Conservation (phyloP, 108 stramenopile species). For the Schizochytrium sp. region DNA sequence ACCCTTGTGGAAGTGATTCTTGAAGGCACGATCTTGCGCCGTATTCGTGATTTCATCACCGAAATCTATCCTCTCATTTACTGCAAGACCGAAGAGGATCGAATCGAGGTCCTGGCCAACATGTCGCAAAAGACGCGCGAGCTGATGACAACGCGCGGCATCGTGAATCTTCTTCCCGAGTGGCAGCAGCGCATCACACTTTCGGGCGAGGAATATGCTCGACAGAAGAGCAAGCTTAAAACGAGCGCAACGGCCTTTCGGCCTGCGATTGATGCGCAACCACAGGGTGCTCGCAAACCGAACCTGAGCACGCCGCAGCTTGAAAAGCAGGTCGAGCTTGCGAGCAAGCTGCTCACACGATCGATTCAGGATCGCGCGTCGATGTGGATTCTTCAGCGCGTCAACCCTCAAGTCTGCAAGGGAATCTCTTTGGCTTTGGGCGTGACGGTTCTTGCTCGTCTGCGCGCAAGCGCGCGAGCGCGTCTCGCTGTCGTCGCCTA, state of each 20-base stretch:
- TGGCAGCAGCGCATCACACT: background rate
- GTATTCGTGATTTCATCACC: background rate
- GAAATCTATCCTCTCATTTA: background rate
- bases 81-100: background rate
- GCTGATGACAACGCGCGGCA: slow-evolving; percentile 11
- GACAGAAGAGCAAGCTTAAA: background rate
- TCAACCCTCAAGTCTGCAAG: slow-evolving; percentile 4
- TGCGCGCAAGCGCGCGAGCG: background rate
- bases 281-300: background rate
- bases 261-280: background rate
- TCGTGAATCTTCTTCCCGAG: background rate
- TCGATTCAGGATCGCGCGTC: background rate
- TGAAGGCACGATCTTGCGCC: background rate
- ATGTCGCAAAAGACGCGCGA: background rate
- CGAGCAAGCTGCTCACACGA: background rate
- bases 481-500: background rate
- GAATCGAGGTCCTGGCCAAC: background rate
- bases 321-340: background rate
- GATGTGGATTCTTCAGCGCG: background rate
- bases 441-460: background rate
- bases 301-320: background rate
- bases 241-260: background rate
- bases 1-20: slow-evolving; percentile 9
- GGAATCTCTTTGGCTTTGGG: background rate
- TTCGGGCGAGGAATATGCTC: background rate